Base-by-base conservation (phyloP, 768 basidiomycete species). In the Hortiboletus flavorubellus region DNA sequence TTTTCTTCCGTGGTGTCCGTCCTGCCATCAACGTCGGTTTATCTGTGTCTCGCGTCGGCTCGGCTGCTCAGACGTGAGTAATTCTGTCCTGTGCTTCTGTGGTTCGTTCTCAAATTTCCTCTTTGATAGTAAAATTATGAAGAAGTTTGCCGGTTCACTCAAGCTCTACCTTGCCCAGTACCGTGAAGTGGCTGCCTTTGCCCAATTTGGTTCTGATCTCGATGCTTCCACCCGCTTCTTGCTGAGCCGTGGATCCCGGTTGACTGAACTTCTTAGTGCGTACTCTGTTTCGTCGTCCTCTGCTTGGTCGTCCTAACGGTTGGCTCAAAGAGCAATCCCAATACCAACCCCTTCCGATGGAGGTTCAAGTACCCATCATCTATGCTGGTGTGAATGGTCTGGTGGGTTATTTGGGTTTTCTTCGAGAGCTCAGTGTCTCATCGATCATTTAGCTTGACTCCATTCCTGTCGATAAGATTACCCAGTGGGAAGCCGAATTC, bases 1-100 rank as follows among this genome's bases (percentile, higher is more conserved):
- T 98, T 72, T 99, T 99, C 94, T 98, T 99, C 94, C 95, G 97
- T 82, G 97, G 97, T 86, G 90, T 98, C 64, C 93, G 96, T 73
- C 96, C 97, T 51, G 97, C 97, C 64, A 98, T 98, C 76, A 98
- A 98, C 80, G 97, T 99, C 82, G 97, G 97, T 95, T 93, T 98
- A 59, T 99, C 97, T 56, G 97, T 99, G 64, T 99, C 97, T 59
- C 97, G 97, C 85, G 97, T 99, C 80, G 97, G 97, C 70, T 98
- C 96, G 44, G 96, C 97, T 69, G 97, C 97, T 69, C 97, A 99
- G 80, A 98, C 96, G 95, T 98, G 76, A 73, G 90, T 77, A 3
- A 40, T 40, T 35, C 14, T 5, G 43, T 4, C 1, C 30, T 15
- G 2, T 46, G 16, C 23, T 26, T 30, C 29, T 2, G 2, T 35